Evolutionary conservation across 2,329 filamentous ascomycete genomes (phyloP), one percentile per base, ranked within the genome.

Genomic region (Sphaerulina musiva): DNA sequence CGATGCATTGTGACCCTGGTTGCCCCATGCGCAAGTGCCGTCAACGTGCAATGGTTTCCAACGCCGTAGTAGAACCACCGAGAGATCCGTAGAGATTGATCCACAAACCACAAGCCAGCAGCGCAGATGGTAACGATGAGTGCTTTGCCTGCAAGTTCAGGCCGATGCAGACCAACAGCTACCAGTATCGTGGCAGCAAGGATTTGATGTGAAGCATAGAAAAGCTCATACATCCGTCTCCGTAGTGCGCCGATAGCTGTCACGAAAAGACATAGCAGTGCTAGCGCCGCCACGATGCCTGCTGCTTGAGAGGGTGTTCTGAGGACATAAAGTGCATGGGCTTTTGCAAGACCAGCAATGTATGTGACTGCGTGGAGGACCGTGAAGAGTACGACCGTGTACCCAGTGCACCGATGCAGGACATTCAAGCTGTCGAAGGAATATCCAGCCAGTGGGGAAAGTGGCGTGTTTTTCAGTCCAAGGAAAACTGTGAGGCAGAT

Each of bases 381-480:
- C 51, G 62, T 52, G 14, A 56, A 55, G 8, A 61, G 23, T 29
- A 64, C 55, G 4, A 61, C 60, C 2, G 56, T 61, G 38, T 63
- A 63, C 2, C 63, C 60, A 41, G 54, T 56, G 41, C 55, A 63
- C 40, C 64, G 59, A 58, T 66, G 64, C 26, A 65, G 38, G 5
- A 60, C 49, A 32, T 65, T 63, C 42, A 66, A 40, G 29, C 48
- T 57, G 36, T 64, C 59, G 48, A 63, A 66, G 20, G 59, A 61
- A 9, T 51, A 45, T 38, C 61, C 63, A 20, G 62, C 57, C 9
- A 65, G 48, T 4, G 62, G 59, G 20, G 63, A 66, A 8, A 66
- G 48, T 2, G 62, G 63, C 2, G 62, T 62, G 32, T 62, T 62
- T 46, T 64, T 65, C n/a, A 64, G 55, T 4, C 51, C 63, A 5